phyloP scores from a whole-genome alignment of 352 stramenopile genomes.

The Blastocystis sp. region DNA sequence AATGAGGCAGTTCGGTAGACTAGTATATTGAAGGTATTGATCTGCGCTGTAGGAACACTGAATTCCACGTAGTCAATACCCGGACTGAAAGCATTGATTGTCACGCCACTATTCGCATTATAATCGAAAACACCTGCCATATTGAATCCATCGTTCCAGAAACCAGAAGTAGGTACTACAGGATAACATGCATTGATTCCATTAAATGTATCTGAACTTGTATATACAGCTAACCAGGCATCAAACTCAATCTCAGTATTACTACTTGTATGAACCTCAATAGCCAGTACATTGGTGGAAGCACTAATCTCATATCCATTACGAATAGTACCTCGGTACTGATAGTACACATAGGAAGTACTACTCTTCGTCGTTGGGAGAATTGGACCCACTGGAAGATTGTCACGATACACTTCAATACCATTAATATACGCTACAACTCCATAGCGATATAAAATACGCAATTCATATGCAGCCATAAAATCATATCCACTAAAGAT shows the following conservation, averaged over 20 bases:
- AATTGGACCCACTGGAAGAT: background rate
- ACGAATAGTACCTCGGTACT: conserved; percentile 7
- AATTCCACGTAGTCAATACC: no score
- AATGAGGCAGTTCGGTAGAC: no score
- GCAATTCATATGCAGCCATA: background rate
- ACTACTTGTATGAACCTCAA: background rate
- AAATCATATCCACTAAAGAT: background rate
- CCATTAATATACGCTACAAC: conserved; percentile 20
- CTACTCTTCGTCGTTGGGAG: background rate
- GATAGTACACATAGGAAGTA: background rate
- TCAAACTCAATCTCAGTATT: conserved; percentile 2
- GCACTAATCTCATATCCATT: background rate
- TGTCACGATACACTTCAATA: conserved; percentile 30
- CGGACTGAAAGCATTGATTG: no score
- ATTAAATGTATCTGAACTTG: background rate
- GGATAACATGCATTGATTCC: no score
- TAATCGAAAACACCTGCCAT: no score
- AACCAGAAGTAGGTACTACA: no score
- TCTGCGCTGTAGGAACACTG: no score
- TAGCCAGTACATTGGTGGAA: background rate
- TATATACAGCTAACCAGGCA: background rate
- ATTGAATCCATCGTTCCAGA: no score
- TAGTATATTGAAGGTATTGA: no score
- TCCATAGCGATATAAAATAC: conserved; percentile 12
- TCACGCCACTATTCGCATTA: no score